phyloP scores from a whole-genome alignment of 2,329 filamentous ascomycete genomes.

The Ascochyta viciae-villosae region DNA sequence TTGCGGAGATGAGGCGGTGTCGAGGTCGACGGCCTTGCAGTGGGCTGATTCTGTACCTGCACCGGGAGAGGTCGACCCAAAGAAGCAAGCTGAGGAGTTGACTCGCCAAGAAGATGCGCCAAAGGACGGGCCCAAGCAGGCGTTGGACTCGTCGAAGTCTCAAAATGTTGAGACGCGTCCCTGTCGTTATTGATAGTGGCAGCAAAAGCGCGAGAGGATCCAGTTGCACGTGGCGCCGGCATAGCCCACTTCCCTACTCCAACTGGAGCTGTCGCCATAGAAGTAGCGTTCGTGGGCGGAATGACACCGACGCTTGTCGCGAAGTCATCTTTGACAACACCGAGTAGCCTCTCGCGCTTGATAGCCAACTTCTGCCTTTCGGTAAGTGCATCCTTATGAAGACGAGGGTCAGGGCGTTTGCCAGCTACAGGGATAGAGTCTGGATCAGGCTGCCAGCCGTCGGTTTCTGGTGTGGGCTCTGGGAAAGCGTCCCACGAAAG shows the following conservation, averaged over 20 bases:
- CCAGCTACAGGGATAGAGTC: constrained; percentile 16
- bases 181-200: not conserved
- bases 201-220: not conserved
- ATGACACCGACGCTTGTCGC: not conserved
- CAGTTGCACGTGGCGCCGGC: not conserved
- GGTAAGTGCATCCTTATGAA: constrained; percentile 8
- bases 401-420: constrained; percentile 1
- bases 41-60: not conserved
- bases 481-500: constrained; percentile 21
- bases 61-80: not conserved
- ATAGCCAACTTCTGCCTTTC: not conserved
- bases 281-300: not conserved
- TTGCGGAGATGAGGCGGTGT: constrained; percentile 3
- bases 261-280: not conserved
- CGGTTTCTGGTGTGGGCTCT: constrained; percentile 10
- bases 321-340: not conserved
- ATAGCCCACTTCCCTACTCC: constrained; percentile 1
- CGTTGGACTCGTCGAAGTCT: not conserved
- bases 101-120: not conserved
- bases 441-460: constrained; percentile 18
- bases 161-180: not conserved
- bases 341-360: not conserved
- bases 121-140: not conserved
- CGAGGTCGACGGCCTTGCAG: not conserved
- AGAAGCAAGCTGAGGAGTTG: not conserved